Percentiles rank a stretch among this genome's conserved stretches.
Evolutionary conservation across 306 rosid genomes (phyloP).

Genomic region (Boehmeria nivea): DNA sequence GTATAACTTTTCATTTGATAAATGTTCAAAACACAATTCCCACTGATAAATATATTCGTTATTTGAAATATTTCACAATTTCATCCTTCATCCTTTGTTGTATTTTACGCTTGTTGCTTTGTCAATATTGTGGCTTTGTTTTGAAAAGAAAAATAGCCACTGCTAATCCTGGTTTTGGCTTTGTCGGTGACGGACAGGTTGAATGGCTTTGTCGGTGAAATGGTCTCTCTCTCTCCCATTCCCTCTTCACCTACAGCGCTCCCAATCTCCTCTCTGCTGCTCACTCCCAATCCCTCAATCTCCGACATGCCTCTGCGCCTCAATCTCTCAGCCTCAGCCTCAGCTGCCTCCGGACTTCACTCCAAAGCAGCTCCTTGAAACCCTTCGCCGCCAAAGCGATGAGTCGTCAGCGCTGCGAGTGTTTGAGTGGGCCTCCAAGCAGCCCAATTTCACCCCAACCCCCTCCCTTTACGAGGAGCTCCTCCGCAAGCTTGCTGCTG

Average conservation of each 20-base stretch:
- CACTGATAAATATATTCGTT: no score
- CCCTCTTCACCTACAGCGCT: slow-evolving; percentile 19
- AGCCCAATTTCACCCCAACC: slow-evolving; percentile 50
- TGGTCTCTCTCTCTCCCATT: slow-evolving; percentile 11
- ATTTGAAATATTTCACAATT: no score
- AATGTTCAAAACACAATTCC: no score
- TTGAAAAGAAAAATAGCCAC: no score
- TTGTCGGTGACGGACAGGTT: no score
- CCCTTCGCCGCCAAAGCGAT: slow-evolving; percentile 64
- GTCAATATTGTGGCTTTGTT: no score
- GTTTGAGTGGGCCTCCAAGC: slow-evolving; percentile 72
- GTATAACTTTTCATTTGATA: no score
- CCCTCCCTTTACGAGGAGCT: not conserved
- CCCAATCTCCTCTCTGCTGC: slow-evolving; percentile 9
- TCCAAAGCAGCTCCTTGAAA: slow-evolving; percentile 57
- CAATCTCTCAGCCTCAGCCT: slow-evolving; percentile 51
- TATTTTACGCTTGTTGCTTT: no score
- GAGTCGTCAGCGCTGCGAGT: slow-evolving; percentile 56
- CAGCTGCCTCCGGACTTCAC: slow-evolving; percentile 67
- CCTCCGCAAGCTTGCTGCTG: slow-evolving; percentile 2
- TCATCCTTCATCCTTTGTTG: no score
- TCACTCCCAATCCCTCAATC: not conserved
- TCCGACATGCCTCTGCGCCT: slow-evolving; percentile 16
- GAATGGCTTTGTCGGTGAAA: no score
- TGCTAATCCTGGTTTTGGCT: no score